Percentiles rank a stretch among this genome's conserved stretches.
These are phyloP conservation scores for Globisporangium perplexum DNA, from an alignment of 352 stramenopile genomes.

Conservation along the genomic window DNA sequence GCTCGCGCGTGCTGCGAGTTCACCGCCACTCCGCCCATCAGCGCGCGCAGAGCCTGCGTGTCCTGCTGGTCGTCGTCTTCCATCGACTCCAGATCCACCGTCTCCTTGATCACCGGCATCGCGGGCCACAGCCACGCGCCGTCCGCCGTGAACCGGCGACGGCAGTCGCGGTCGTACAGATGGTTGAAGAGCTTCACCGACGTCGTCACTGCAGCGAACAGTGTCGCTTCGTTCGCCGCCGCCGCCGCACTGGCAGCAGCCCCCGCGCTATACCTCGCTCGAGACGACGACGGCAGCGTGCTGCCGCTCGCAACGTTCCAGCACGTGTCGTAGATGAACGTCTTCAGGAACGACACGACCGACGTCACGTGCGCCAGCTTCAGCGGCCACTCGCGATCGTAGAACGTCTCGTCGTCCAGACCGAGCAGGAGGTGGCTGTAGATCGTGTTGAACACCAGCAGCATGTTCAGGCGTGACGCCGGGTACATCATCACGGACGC, in stretches of 20 bases:
- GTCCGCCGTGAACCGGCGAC: slow-evolving; percentile 37
- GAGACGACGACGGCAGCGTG: neutral
- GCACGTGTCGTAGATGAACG: slow-evolving; percentile 65
- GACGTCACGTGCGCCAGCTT: slow-evolving; percentile 25
- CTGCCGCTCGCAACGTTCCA: slow-evolving; percentile 33
- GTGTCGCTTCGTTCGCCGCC: slow-evolving; percentile 18
- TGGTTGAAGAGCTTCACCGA: slow-evolving; percentile 79
- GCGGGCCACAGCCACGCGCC: slow-evolving; percentile 65
- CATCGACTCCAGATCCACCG: slow-evolving; percentile 57
- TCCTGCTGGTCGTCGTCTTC: slow-evolving; percentile 41
- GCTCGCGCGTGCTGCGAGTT: slow-evolving; percentile 30
- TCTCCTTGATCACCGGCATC: slow-evolving; percentile 61
- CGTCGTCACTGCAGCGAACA: slow-evolving; percentile 49
- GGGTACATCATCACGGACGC: slow-evolving; percentile 15
- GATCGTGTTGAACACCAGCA: slow-evolving; percentile 58
- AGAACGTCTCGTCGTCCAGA: slow-evolving; percentile 69
- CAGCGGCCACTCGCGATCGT: slow-evolving; percentile 57
- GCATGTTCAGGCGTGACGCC: slow-evolving; percentile 23
- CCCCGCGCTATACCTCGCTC: neutral
- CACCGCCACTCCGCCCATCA: slow-evolving; percentile 26
- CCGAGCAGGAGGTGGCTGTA: slow-evolving; percentile 62
- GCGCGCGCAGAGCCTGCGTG: slow-evolving; percentile 36
- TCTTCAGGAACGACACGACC: slow-evolving; percentile 50
- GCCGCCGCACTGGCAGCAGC: slow-evolving; percentile 3
- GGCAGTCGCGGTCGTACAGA: slow-evolving; percentile 66